Conservation (phyloP, 1,139 yeast genomes). For the Pneumocystis carinii region DNA sequence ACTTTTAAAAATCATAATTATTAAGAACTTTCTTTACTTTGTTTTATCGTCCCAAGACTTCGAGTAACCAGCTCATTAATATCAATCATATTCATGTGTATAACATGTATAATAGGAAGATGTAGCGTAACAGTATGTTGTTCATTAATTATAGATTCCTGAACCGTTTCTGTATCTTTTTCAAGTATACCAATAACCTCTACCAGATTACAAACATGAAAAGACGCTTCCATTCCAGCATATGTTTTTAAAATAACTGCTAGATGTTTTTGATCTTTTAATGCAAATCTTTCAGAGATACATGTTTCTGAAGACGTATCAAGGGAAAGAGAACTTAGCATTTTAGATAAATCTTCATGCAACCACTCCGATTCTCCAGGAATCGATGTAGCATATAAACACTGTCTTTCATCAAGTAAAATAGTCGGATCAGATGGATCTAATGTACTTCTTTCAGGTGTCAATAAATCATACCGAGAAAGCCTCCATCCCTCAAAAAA, state of each 20-base stretch:
- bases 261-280: neutral
- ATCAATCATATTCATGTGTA: neutral
- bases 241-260: conserved; percentile 3
- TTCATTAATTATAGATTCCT: neutral
- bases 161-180: neutral
- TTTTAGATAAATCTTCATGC: neutral
- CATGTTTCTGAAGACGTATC: neutral
- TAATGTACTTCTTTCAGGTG: neutral
- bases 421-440: neutral
- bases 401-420: conserved; percentile 4
- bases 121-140: neutral
- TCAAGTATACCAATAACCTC: conserved; percentile 4
- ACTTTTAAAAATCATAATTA: neutral
- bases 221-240: conserved; percentile 5
- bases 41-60: neutral
- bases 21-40: neutral
- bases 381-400: conserved; percentile 1
- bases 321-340: neutral
- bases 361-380: conserved; percentile 2
- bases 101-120: neutral
- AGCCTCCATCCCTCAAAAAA: neutral
- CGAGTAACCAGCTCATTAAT: neutral
- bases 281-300: neutral
- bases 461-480: neutral
- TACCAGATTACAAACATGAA: conserved; percentile 5